phyloP scores from a whole-genome alignment of 2,329 filamentous ascomycete species.

The Penicillium polonicum region DNA sequence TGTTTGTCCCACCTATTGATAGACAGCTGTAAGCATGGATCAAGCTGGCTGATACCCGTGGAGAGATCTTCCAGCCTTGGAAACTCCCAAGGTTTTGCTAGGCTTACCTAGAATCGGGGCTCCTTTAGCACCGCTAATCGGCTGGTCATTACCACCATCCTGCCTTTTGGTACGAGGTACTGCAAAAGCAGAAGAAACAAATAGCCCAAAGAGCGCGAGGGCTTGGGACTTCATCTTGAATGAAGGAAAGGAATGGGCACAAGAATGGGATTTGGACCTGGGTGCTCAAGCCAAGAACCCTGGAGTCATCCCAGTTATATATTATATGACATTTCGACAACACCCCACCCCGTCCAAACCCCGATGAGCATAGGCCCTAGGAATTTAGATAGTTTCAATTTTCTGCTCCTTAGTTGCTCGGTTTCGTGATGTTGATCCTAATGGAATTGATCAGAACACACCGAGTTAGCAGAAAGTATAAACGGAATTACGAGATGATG shows the following conservation, averaged over 20 bases:
- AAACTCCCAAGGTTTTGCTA: not conserved
- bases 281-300: not conserved
- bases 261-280: not conserved
- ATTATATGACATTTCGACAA: not conserved
- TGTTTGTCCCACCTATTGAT: conserved; percentile 61
- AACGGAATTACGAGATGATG: conserved; percentile 6
- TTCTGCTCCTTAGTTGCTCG: not conserved
- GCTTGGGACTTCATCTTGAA: conserved; percentile 20
- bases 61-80: not conserved
- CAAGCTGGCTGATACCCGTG: not conserved
- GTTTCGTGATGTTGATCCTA: not conserved
- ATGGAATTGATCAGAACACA: not conserved
- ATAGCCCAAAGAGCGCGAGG: conserved; percentile 15
- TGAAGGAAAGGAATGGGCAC: not conserved
- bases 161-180: conserved; percentile 21
- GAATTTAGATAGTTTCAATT: not conserved
- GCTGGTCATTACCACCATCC: conserved; percentile 54
- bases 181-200: conserved; percentile 21
- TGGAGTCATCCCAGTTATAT: not conserved
- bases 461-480: conserved; percentile 4
- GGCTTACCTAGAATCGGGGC: conserved; percentile 56
- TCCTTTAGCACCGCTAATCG: conserved; percentile 58
- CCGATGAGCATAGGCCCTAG: not conserved
- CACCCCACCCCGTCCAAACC: not conserved
- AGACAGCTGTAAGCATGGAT: conserved; percentile 1